Conservation (phyloP, 2,329 filamentous ascomycete species). For the Verticillium alfalfae region DNA sequence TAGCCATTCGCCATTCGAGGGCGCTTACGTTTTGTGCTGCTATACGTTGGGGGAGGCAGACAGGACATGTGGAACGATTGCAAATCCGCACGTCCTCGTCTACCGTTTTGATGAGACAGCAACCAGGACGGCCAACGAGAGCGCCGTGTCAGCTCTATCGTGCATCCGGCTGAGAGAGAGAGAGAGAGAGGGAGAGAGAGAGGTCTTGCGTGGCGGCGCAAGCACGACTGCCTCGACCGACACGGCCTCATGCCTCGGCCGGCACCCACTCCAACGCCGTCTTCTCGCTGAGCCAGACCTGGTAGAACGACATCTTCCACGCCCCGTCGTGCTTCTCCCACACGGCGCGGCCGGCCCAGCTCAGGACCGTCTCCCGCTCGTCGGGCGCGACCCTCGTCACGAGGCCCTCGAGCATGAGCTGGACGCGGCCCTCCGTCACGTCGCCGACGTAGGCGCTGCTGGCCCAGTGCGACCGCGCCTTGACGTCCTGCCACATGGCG, state of each 20-base stretch:
- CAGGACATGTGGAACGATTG: too few species aligned
- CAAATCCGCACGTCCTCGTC: too few species aligned
- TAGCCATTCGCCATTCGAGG: background rate
- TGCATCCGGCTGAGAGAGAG: too few species aligned
- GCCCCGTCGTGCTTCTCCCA: conserved; percentile 6
- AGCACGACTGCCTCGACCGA: too few species aligned
- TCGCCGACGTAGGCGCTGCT: conserved; percentile 6
- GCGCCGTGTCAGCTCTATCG: too few species aligned
- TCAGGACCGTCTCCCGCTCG: conserved; percentile 2
- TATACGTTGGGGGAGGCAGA: too few species aligned
- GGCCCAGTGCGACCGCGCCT: conserved; percentile 10
- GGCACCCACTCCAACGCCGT: background rate
- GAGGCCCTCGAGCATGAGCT: conserved; percentile 9
- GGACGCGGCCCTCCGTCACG: conserved; percentile 3
- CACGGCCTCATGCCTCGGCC: background rate
- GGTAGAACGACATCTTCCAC: conserved; percentile 10
- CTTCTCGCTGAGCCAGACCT: conserved; percentile 8
- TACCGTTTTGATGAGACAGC: too few species aligned
- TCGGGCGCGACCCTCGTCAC: conserved; percentile 7
- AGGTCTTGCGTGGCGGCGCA: too few species aligned
- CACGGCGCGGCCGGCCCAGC: conserved; percentile 11
- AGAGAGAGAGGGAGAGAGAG: too few species aligned
- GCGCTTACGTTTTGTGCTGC: background rate
- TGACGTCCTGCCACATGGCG: conserved; percentile 7
- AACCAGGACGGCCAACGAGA: too few species aligned